These are phyloP conservation scores for Colletotrichum zoysiae DNA, from an alignment of 2,329 filamentous ascomycete genomes.

Conservation along the genomic window DNA sequence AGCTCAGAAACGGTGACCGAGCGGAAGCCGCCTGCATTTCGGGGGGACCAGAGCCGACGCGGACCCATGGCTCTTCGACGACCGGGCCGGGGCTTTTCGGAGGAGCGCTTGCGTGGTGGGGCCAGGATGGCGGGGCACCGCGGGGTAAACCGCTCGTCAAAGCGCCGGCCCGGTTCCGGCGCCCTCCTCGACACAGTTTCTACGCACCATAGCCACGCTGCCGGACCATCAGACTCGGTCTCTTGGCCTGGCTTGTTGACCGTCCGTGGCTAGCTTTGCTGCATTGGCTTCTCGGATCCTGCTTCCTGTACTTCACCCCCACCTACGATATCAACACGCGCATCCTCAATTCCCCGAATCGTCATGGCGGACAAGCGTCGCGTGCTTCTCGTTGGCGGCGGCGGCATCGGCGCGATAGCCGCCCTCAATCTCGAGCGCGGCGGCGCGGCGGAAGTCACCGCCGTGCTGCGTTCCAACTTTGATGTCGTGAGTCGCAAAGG, in stretches of 20 bases:
- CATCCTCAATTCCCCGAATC: background rate
- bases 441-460: conserved; percentile 63
- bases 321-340: background rate
- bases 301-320: background rate
- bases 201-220: background rate
- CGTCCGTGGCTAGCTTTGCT: background rate
- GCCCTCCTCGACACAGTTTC: background rate
- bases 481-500: conserved; percentile 59
- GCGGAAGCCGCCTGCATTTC: background rate
- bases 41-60: background rate
- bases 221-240: background rate
- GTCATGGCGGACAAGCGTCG: conserved; percentile 47
- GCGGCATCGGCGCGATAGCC: conserved; percentile 68
- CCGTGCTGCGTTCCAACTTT: conserved; percentile 69
- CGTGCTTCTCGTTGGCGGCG: conserved; percentile 66
- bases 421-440: conserved; percentile 66
- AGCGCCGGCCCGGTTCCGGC: conserved; percentile 17
- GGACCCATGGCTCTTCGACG: background rate
- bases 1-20: background rate
- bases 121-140: background rate
- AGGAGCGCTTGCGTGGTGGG: background rate
- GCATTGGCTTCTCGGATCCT: background rate
- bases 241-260: background rate
- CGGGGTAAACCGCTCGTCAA: conserved; percentile 1
- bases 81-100: conserved; percentile 3